phyloP scores from a whole-genome alignment of 2,329 filamentous ascomycete genomes.

The Sporothrix luriei region DNA sequence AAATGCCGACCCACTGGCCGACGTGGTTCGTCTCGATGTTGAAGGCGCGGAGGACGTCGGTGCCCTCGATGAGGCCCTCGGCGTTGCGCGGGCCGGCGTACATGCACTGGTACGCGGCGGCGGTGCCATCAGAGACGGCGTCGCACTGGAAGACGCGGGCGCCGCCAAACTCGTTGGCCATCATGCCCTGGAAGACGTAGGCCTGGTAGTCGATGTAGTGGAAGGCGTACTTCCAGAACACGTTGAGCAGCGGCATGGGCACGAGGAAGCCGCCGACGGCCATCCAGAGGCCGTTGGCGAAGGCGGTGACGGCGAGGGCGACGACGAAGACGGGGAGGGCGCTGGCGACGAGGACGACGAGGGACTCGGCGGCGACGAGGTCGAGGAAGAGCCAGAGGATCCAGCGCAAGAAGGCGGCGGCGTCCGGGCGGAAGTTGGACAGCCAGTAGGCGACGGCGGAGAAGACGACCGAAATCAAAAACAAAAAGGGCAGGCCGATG shows the following conservation, averaged over 20 bases:
- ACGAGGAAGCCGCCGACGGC: conserved; percentile 82
- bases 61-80: conserved; percentile 71
- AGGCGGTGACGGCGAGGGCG: conserved; percentile 75
- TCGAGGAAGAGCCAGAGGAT: conserved; percentile 85
- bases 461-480: conserved; percentile 75
- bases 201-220: conserved; percentile 86
- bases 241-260: conserved; percentile 69
- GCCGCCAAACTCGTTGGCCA: conserved; percentile 79
- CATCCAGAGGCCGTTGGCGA: conserved; percentile 91
- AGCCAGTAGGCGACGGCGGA: conserved; percentile 79
- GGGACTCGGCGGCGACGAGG: conserved; percentile 76
- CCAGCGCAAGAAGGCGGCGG: conserved; percentile 71
- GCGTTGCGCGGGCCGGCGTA: conserved; percentile 64
- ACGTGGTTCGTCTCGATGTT: conserved; percentile 66
- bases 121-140: conserved; percentile 30
- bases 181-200: conserved; percentile 90
- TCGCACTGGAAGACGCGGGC: conserved; percentile 64
- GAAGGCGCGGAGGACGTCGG: conserved; percentile 69
- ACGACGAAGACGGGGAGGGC: conserved; percentile 80
- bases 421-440: conserved; percentile 69
- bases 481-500: conserved; percentile 78
- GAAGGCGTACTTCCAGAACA: conserved; percentile 84
- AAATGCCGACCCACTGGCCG: conserved; percentile 73
- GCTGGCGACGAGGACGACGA: conserved; percentile 74
- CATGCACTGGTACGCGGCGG: conserved; percentile 64